Evolutionary conservation across 768 basidiomycete genomes (phyloP), one percentile per base, ranked within the genome.

Genomic region (Mycena chlorophos): DNA sequence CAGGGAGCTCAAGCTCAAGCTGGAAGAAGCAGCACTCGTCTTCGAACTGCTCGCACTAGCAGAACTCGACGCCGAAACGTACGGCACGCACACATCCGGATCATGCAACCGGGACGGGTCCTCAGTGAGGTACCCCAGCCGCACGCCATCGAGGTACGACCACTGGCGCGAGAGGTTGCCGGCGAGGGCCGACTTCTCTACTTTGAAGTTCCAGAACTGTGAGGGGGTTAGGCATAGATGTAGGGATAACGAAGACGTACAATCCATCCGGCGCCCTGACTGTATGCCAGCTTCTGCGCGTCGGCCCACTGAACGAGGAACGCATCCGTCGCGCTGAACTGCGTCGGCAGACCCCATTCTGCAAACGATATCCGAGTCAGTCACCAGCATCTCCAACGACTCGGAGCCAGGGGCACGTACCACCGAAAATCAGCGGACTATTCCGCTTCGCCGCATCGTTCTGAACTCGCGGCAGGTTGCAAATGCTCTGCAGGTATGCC

Each of bases 131-230:
- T 78, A 89, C 1, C 87, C 87, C 5, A 73, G 68, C 19, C 70
- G 54, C 13, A 87, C 65, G 17, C 81, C 89, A 47, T 87, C 81
- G 27, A 83, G 66, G 64, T 91, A 91, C 1, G 87, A 87, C 88
- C 88, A 88, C 71, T 88, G 80, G 14, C 86, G 73, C 25, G 79
- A 77, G n/a, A 77, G 68, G 57, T 76, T 75, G 5, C 81, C 84
- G 3, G 82, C 80, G 25, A 70, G 54, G 1, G 53, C 51, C 2
- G 84, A 86, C 34, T 69, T 78, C 68, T 90, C 89, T 5, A 84
- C 75, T 63, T 86, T 88, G 75, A 90, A 89, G 68, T 83, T 88
- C 88, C 88, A 90, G 67, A 76, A 85, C 83, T 82, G 54, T 34
- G 3, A 47, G 25, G 16, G 28, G 6, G 28, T 10, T 1, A 12